Evolutionary conservation across 169 alveolate species (phyloP), one percentile per base, ranked within the genome.

Genomic region (Eimeria necatrix): DNA sequence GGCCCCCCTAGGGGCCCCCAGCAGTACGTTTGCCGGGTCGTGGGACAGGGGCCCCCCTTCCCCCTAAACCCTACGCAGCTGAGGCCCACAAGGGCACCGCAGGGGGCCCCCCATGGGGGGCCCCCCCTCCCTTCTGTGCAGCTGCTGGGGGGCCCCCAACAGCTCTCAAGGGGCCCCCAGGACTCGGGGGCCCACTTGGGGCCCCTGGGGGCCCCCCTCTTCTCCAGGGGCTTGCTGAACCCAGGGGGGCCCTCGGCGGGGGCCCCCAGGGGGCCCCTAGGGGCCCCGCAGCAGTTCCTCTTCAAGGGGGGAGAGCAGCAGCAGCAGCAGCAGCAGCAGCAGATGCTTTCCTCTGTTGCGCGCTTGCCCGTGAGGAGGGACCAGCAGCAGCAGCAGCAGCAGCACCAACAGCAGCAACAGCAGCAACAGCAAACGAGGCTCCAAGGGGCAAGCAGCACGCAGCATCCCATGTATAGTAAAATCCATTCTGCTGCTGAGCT

Each of bases 31-130:
- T 32, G 41, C 41, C 41, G 41, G 41, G 41, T 32, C 41, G 41
- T 32, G 41, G 41, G 41, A 32, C 41, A 32, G 41, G 18, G 74
- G 74, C 10, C 74, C 74, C 41, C 8, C 32, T 64, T 20, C 18
- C 24, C 22, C 22, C 26, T 22, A 64, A 7, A 64, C 74, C 8
- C 46, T 64, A 20, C 46, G 74, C 74, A 20, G 74, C 74, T 64
- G 74, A 32, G 74, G 74, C 46, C 74, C 74, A 3, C 74, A 22
- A 3, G 18, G 46, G 48, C 12, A n/a, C 83, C 46, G 16, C 16
- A 73, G 83, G 83, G 83, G 48, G 51, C 48, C 83, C 83, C 74
- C 8, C 5, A 32, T 22, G 74, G 74, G 74, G 74, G 74, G 74
- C 32, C 74, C 74, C 7, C 74, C 46, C 46, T 22, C 12, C 46